phyloP scores from a whole-genome alignment of 371 early-diverging fungal genomes.

The Zopfochytrium polystomum region DNA sequence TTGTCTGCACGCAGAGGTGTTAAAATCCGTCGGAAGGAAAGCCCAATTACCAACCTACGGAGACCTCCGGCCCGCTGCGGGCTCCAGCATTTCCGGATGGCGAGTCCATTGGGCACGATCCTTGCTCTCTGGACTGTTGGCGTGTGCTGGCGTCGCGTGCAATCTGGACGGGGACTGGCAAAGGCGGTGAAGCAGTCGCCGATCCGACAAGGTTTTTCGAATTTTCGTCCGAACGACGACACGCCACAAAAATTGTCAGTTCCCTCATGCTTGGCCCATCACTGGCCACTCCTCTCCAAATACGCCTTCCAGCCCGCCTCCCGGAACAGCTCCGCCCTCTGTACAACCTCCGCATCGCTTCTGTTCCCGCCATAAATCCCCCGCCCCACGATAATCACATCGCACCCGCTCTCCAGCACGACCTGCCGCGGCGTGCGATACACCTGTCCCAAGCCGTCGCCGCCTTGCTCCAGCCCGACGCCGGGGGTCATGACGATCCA shows the following conservation, averaged over 20 bases:
- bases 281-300: slow-evolving; percentile 42
- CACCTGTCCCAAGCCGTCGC: slow-evolving; percentile 90
- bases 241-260: no score
- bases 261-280: slow-evolving; percentile 1
- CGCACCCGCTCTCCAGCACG: slow-evolving; percentile 77
- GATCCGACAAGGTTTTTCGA: no score
- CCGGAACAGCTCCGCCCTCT: slow-evolving; percentile 73
- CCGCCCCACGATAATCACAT: slow-evolving; percentile 95
- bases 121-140: no score
- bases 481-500: slow-evolving; percentile 94
- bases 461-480: slow-evolving; percentile 73
- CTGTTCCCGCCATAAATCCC: slow-evolving; percentile 89
- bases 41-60: no score
- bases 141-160: no score
- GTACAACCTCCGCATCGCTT: slow-evolving; percentile 64
- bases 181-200: no score
- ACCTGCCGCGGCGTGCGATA: slow-evolving; percentile 89
- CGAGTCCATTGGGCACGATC: no score
- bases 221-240: no score
- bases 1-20: slow-evolving; percentile 39
- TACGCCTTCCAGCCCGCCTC: slow-evolving; percentile 95
- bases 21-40: no score
- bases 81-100: no score
- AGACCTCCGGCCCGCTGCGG: no score
- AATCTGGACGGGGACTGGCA: no score